These are phyloP conservation scores for Parietichytrium sp. DNA, from an alignment of 108 stramenopile genomes.

Conservation along the genomic window DNA sequence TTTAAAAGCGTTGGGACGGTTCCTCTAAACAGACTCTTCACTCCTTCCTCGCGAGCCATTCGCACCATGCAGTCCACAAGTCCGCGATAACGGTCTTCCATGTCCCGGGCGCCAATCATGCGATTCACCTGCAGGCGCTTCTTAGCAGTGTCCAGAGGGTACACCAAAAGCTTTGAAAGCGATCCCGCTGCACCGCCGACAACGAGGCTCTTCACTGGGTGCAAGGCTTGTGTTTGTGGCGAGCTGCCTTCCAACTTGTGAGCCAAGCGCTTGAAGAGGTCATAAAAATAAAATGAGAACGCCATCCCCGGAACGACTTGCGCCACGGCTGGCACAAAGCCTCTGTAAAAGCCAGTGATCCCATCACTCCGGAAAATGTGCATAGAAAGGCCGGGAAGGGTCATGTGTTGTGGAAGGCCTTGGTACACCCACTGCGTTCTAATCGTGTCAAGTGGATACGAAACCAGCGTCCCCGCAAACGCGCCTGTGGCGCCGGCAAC, in stretches of 20 bases:
- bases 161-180: neutral
- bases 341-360: neutral
- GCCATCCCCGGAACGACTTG: conserved; percentile 35
- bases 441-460: conserved; percentile 30
- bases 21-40: neutral
- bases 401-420: neutral
- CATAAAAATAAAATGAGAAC: conserved; percentile 2
- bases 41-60: conserved; percentile 4
- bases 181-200: neutral
- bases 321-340: conserved; percentile 9
- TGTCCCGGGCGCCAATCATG: neutral
- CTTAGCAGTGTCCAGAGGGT: conserved; percentile 20
- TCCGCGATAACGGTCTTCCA: neutral
- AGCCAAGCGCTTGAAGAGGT: neutral
- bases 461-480: neutral
- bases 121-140: conserved; percentile 19
- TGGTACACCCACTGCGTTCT: conserved; percentile 15
- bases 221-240: neutral
- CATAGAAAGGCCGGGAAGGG: neutral
- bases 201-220: no score
- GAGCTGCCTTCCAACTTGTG: no score
- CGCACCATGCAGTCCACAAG: neutral
- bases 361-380: neutral
- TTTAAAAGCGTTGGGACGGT: neutral
- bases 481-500: neutral